Base-by-base conservation (phyloP, 2,329 filamentous ascomycete genomes). In the Huntiella decipiens region DNA sequence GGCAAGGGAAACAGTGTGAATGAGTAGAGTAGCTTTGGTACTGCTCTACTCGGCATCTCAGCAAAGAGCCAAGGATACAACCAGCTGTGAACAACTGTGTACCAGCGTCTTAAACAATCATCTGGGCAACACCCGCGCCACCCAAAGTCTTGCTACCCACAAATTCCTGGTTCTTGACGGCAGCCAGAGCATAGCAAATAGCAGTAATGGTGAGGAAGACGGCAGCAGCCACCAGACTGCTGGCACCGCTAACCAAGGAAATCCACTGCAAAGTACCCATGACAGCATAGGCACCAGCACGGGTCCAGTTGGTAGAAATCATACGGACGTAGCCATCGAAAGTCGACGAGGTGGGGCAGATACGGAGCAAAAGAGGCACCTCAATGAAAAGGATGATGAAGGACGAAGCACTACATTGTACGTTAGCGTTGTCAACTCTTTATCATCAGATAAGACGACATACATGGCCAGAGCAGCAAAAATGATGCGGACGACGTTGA, bases 241-340 rank as follows among this genome's bases (percentile, higher is more conserved):
- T 83, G 7, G 72, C 60, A 40, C 63, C 60, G 16, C 66, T 57
- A 50, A 82, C 69, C 52, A 87, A 66, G 60, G 84, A 92, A 49
- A 93, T 66, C 74, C 83, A 96, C 63, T 95, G 86, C 39, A 93
- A 62, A 43, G 79, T 58, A 55, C 76, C 82, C 82, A 96, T 88
- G 59, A 74, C 65, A 48, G 66, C 64, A 64, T 98, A 98, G 59
- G 93, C 80, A 48, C 68, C 81, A 15, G 88, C 88, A 63, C 91
- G 86, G 79, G 91, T 92, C 68, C 87, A 96, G 69, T 95, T 96
- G 50, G 87, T 93, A 52, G 85, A 85, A 68, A 98, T 83, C 57
- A 75, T 79, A 63, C 88, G 86, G 62, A 98, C 88, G 60, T 86
- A 79, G 53, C 66, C 68, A 62, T 98, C 91, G 66, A 98, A 98